Evolutionary conservation across 306 rosid genomes (phyloP), one percentile per base, ranked within the genome.

Genomic region (Albizia julibrissin): DNA sequence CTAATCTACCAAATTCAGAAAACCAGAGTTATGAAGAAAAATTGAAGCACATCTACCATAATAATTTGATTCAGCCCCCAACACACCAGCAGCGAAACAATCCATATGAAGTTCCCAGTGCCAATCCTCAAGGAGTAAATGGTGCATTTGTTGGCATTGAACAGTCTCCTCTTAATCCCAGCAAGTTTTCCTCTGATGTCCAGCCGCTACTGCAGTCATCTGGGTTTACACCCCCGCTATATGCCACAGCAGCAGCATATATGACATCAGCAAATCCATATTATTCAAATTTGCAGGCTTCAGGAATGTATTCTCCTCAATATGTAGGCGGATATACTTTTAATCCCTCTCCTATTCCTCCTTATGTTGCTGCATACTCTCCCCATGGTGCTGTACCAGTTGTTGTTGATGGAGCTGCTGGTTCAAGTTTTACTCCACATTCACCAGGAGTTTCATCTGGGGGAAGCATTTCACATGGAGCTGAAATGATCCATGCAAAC

Each of bases 201-300:
- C 91, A 85, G 78, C 89, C 92, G 16, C 74, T 87, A 44, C 86
- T 87, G 37, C 94, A 88, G 78, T 85, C 94, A 77, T 88, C 94
- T 3, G 94, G 92, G 58, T 84, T 87, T 72, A 84, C 91, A 49
- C 91, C 89, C 56, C 92, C 94, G 26, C 81, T 90, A 58, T 88
- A 87, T 85, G 88, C 94, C 21, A 59, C 89, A 29, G 83, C 88
- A 77, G 89, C 89, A 49, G 89, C 89, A 64, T 90, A 88, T 77
- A 75, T 88, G 89, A 65, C 87, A 67, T 81, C 91, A 54, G 42
- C 85, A 75, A 88, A 85, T 86, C 83, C 89, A 19, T 86, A 69
- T 78, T 88, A 86, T 44, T 12, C 84, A 46, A 83, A 84, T 70
- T 21, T 88, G 68, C 91, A 78, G 72, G 78, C 86, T 62, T 69